These are phyloP conservation scores for Pseudozyma flocculosa DNA, from an alignment of 1,284 basidiomycete genomes.

Conservation along the genomic window DNA sequence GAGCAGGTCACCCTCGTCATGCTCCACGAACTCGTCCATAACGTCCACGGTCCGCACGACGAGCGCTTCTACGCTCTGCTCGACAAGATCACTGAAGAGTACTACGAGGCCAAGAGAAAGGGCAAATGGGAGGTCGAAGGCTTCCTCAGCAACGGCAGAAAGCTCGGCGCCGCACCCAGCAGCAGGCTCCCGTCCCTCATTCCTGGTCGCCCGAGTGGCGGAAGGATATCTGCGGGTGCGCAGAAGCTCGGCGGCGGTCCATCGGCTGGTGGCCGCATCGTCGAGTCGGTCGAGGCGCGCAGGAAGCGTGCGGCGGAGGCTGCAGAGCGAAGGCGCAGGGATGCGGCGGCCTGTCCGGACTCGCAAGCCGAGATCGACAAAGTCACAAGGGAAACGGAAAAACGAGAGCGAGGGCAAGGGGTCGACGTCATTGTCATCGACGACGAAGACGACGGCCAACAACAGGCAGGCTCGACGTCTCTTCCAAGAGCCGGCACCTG, in stretches of 20 bases:
- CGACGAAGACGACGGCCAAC: constrained; percentile 14
- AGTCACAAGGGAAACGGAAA: constrained; percentile 5
- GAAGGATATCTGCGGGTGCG: background rate
- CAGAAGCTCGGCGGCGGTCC: background rate
- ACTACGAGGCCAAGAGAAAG: constrained; percentile 7
- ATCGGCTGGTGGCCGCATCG: background rate
- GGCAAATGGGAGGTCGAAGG: constrained; percentile 30
- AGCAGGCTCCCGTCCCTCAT: background rate
- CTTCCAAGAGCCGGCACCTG: too few species aligned
- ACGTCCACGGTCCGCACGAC: constrained; percentile 41
- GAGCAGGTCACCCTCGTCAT: constrained; percentile 17
- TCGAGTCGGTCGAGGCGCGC: background rate
- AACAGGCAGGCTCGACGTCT: too few species aligned
- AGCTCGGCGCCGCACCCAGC: constrained; percentile 7
- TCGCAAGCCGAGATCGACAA: background rate
- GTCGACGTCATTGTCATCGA: constrained; percentile 13
- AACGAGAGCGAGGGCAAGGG: constrained; percentile 7
- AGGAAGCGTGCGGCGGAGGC: constrained; percentile 6
- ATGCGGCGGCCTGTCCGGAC: constrained; percentile 1
- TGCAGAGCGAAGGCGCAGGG: constrained; percentile 1
- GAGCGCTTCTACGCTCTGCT: constrained; percentile 24
- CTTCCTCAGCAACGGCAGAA: constrained; percentile 13
- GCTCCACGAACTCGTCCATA: constrained; percentile 47
- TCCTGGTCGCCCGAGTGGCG: background rate
- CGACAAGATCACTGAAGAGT: constrained; percentile 27